Conservation (phyloP, 192 early-diverging fungal species). For the Coemansia sp. region DNA sequence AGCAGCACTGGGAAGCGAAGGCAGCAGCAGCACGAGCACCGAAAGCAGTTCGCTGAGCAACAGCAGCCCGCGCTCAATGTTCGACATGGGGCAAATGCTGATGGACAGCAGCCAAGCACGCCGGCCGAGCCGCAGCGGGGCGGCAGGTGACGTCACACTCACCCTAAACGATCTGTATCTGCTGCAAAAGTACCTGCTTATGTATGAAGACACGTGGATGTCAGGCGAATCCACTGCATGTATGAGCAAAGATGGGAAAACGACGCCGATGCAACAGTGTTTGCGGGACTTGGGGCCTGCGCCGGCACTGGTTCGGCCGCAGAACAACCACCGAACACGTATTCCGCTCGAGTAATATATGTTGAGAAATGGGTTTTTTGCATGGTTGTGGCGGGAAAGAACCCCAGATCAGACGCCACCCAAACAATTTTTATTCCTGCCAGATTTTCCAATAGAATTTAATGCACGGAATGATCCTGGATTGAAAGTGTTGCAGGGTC, state of each 20-base stretch:
- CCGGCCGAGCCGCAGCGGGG: constrained; percentile 2
- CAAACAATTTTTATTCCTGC: not conserved
- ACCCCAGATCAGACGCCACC: too few relatives aligned
- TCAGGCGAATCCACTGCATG: constrained; percentile 13
- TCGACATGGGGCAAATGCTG: constrained; percentile 12
- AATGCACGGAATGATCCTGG: not conserved
- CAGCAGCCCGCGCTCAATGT: constrained; percentile 37
- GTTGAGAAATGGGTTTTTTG: not conserved
- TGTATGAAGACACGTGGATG: constrained; percentile 42
- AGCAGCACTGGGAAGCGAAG: not conserved
- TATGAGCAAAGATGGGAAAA: not conserved
- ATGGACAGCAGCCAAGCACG: not conserved
- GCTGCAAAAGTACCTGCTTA: constrained; percentile 46
- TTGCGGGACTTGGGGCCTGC: constrained; percentile 22
- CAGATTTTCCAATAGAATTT: not conserved
- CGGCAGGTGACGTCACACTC: constrained; percentile 18
- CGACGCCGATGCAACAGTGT: constrained; percentile 29
- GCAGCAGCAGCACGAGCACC: constrained; percentile 3
- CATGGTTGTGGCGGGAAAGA: too few relatives aligned
- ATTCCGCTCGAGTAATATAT: constrained; percentile 8
- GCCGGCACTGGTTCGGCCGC: constrained; percentile 17
- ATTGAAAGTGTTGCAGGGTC: not conserved
- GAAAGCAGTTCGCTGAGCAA: constrained; percentile 7
- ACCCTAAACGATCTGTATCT: constrained; percentile 48
- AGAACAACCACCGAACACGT: constrained; percentile 38